A percentile compares a stretch with the other conserved stretches of the same genome.
Evolutionary conservation across 2,329 filamentous ascomycete species (phyloP).

Genomic region (Fusarium irregulare): DNA sequence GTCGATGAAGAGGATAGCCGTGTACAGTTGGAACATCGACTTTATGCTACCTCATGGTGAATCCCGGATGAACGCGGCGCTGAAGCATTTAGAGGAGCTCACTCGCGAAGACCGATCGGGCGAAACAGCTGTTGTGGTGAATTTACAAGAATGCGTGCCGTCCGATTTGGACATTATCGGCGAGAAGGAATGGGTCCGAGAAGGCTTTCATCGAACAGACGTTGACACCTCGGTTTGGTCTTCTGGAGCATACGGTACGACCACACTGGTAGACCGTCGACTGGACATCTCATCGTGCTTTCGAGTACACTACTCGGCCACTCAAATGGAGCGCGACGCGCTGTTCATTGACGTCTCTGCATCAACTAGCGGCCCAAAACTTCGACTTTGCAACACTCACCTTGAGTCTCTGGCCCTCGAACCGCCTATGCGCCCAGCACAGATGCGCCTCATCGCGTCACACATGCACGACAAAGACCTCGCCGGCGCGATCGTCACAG

Average conservation of each 20-base stretch:
- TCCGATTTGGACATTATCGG: conserved; percentile 59
- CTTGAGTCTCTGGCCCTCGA: conserved; percentile 64
- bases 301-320: conserved; percentile 61
- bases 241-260: conserved; percentile 62
- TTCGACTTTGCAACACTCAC: conserved; percentile 67
- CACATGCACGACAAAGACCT: conserved; percentile 55
- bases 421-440: conserved; percentile 61
- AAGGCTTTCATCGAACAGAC: conserved; percentile 62
- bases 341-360: conserved; percentile 61
- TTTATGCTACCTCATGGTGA: conserved; percentile 50
- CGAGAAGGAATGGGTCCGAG: conserved; percentile 58
- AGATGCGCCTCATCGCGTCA: conserved; percentile 58
- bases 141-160: conserved; percentile 64
- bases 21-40: conserved; percentile 54
- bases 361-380: conserved; percentile 17
- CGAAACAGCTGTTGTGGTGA: conserved; percentile 54
- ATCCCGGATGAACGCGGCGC: conserved; percentile 49
- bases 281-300: conserved; percentile 59
- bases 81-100: conserved; percentile 44
- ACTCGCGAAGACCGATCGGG: conserved; percentile 5
- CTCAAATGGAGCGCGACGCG: conserved; percentile 63
- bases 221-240: conserved; percentile 57
- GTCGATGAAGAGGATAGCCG: conserved; percentile 38
- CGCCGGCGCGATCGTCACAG: conserved; percentile 59
- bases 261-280: conserved; percentile 61